A percentile compares a stretch with the other conserved stretches of the same genome.
Conservation (phyloP, 164 flowering plant genomes). For the Buxus sempervirens region DNA sequence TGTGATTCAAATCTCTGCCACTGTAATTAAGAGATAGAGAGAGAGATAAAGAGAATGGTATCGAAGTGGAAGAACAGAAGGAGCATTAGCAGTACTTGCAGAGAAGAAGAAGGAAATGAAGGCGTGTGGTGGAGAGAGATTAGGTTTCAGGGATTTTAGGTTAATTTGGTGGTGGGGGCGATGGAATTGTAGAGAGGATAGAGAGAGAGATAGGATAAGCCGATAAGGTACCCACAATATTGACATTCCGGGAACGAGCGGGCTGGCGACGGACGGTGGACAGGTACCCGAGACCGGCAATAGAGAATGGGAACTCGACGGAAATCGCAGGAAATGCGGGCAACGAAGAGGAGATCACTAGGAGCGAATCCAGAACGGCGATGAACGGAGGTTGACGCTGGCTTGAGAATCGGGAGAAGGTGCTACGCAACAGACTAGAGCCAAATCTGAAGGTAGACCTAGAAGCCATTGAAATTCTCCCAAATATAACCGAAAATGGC, state of each 20-base stretch:
- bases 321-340: background rate
- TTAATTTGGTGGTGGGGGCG: no score
- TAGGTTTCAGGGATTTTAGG: no score
- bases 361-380: constrained; percentile 10
- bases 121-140: no score
- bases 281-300: constrained; percentile 33
- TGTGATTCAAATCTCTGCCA: no score
- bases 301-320: constrained; percentile 8
- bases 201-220: no score
- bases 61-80: no score
- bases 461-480: constrained; percentile 7
- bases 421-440: constrained; percentile 9
- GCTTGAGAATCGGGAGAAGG: constrained; percentile 3
- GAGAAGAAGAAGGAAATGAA: no score
- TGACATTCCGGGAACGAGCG: constrained; percentile 34
- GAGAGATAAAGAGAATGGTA: no score
- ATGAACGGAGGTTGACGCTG: background rate
- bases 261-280: constrained; percentile 52
- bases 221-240: no score
- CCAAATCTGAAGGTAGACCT: constrained; percentile 7
- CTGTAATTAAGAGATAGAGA: no score
- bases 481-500: background rate
- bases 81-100: no score
- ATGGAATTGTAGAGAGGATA: no score
- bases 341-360: background rate